Evolutionary conservation across 345 rosid species (phyloP).

Genomic region (Lepidium didymum): DNA sequence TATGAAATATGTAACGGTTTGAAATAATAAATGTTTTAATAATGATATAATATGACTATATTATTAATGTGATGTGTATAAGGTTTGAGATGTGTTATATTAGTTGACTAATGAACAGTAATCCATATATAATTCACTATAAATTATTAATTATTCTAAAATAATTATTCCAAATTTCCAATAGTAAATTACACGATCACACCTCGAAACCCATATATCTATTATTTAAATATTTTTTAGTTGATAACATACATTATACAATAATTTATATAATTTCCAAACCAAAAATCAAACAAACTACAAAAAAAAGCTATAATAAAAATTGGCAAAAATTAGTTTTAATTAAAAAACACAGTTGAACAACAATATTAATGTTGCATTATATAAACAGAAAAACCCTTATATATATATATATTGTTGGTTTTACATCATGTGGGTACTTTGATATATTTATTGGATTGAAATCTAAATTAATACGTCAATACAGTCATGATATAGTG

Average conservation of each 20-base stretch:
- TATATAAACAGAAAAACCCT: too few relatives aligned
- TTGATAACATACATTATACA: not conserved
- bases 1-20: not conserved
- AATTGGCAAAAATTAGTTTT: too few relatives aligned
- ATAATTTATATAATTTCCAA: too few relatives aligned
- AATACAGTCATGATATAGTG: too few relatives aligned
- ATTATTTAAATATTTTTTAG: not conserved
- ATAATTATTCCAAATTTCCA: not conserved
- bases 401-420: not conserved
- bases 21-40: not conserved
- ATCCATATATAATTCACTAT: slow-evolving; percentile 3
- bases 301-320: not conserved
- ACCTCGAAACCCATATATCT: not conserved
- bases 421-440: not conserved
- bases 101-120: slow-evolving; percentile 21
- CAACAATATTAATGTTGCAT: not conserved
- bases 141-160: not conserved
- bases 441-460: not conserved
- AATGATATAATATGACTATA: not conserved
- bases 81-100: slow-evolving; percentile 9
- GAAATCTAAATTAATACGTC: not conserved
- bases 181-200: not conserved
- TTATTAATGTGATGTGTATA: not conserved
- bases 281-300: not conserved
- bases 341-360: too few relatives aligned